Conservation (phyloP, 129 eudicot genomes). For the Tagetes patula region DNA sequence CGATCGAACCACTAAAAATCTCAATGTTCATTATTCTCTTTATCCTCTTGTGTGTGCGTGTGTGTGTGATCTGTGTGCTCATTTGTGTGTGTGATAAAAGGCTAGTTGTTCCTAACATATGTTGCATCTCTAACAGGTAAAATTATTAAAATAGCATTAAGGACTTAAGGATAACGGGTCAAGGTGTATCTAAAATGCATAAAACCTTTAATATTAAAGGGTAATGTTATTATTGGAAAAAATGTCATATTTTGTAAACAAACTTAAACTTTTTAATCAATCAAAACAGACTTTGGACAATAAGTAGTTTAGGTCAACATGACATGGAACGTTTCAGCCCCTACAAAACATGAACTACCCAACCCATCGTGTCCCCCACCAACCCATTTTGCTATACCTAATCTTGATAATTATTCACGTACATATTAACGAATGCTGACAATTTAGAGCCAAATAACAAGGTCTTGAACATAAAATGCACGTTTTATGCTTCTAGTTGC, state of each 20-base stretch:
- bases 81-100: too few relatives aligned
- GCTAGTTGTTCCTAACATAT: neutral
- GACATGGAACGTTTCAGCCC: neutral
- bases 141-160: neutral
- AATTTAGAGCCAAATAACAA: too few relatives aligned
- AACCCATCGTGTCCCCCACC: neutral
- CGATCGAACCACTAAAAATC: too few relatives aligned
- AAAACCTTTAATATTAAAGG: neutral
- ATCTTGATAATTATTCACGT: neutral
- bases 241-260: neutral
- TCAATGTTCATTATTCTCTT: too few relatives aligned
- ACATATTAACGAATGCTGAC: too few relatives aligned
- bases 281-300: neutral
- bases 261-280: neutral
- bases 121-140: neutral
- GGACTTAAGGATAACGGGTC: neutral
- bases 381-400: neutral
- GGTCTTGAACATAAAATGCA: too few relatives aligned
- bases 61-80: too few relatives aligned
- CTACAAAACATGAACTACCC: neutral
- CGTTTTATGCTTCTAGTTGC: neutral
- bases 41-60: too few relatives aligned
- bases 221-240: neutral
- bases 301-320: neutral
- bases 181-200: neutral